A percentile compares a stretch with the other conserved stretches of the same genome.
Conservation (phyloP, 108 stramenopile genomes). For the Epipyxis sp. region DNA sequence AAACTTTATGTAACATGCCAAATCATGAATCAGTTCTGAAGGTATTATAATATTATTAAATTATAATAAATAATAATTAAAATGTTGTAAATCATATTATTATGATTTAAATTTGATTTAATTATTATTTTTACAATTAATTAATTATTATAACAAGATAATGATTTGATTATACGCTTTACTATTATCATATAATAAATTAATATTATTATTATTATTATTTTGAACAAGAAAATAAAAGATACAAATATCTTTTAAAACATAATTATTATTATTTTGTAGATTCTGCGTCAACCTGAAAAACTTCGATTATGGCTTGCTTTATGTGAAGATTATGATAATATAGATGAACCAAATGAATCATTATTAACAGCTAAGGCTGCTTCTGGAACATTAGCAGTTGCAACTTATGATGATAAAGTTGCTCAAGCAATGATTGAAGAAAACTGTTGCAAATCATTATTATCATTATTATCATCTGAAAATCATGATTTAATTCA, state of each 20-base stretch:
- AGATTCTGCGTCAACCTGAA: conserved; percentile 65
- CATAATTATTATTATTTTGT: too few relatives aligned
- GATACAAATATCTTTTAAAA: too few relatives aligned
- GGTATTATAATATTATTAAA: too few relatives aligned
- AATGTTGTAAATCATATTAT: too few relatives aligned
- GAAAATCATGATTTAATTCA: neutral
- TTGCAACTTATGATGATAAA: conserved; percentile 22
- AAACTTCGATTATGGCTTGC: conserved; percentile 83
- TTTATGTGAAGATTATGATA: conserved; percentile 52
- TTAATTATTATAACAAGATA: too few relatives aligned
- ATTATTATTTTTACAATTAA: too few relatives aligned
- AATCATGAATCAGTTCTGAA: conserved; percentile 71
- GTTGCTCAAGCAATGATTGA: conserved; percentile 30
- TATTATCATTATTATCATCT: neutral
- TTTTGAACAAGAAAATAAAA: too few relatives aligned
- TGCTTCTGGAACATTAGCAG: conserved; percentile 37
- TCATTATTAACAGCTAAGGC: conserved; percentile 18
- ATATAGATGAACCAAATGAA: neutral
- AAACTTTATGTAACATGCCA: conserved; percentile 85
- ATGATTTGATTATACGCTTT: too few relatives aligned
- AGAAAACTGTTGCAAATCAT: neutral
- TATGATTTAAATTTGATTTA: too few relatives aligned
- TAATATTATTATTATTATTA: too few relatives aligned
- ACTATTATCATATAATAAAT: too few relatives aligned
- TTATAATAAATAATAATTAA: too few relatives aligned